Conservation (phyloP, 2,329 filamentous ascomycete genomes). For the Clarireedia hainanense region DNA sequence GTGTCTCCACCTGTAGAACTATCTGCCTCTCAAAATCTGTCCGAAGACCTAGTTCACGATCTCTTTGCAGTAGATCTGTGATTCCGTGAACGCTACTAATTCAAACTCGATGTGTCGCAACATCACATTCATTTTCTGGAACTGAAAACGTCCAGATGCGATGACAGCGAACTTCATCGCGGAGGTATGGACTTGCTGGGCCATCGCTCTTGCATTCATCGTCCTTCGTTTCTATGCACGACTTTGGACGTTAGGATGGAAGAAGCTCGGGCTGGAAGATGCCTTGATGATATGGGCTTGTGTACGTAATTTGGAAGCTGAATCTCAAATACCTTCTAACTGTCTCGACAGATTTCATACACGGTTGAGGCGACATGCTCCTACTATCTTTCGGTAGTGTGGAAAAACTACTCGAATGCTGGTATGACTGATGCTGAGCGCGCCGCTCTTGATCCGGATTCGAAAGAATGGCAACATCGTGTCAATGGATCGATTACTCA, state of each 20-base stretch:
- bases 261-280: background rate
- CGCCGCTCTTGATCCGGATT: background rate
- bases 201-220: background rate
- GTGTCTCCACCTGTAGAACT: background rate
- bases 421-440: background rate
- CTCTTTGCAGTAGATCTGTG: no score
- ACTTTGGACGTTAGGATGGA: background rate
- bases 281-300: background rate
- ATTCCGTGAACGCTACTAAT: background rate
- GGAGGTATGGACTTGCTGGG: constrained; percentile 5
- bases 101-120: background rate
- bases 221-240: background rate
- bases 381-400: background rate
- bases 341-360: background rate
- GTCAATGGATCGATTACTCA: constrained; percentile 3
- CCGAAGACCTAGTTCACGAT: no score
- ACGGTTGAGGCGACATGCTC: background rate
- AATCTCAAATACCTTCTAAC: background rate
- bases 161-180: constrained; percentile 1
- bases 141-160: background rate
- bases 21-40: background rate
- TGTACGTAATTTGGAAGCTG: background rate
- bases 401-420: constrained; percentile 1
- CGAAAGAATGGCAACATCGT: constrained; percentile 1
- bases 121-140: background rate